These are phyloP conservation scores for Antrodiella citrinella DNA, from an alignment of 768 basidiomycete species.

Conservation along the genomic window DNA sequence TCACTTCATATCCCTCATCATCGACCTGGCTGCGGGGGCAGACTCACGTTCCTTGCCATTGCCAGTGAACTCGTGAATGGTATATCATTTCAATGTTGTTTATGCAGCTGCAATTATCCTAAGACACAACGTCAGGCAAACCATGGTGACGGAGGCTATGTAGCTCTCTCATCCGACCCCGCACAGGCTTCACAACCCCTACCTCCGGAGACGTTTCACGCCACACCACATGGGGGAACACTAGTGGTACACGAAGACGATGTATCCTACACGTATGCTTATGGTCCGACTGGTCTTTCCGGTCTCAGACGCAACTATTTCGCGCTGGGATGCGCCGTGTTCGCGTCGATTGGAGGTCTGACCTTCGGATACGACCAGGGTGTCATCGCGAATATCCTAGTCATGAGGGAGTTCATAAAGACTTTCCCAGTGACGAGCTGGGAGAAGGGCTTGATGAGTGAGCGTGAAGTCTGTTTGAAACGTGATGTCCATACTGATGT, in stretches of 20 bases:
- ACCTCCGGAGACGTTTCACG: neutral
- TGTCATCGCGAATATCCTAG: constrained; percentile 79
- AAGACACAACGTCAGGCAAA: neutral
- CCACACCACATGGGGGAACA: neutral
- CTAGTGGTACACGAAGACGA: constrained; percentile 16
- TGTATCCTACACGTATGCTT: constrained; percentile 51
- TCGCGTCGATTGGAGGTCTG: constrained; percentile 70
- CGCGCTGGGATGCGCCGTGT: constrained; percentile 58
- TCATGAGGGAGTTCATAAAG: constrained; percentile 66
- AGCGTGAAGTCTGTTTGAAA: too few species aligned
- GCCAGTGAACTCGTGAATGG: too few species aligned
- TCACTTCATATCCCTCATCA: too few species aligned
- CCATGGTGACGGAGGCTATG: neutral
- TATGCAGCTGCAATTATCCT: neutral
- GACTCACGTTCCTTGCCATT: too few species aligned
- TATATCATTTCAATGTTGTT: too few species aligned
- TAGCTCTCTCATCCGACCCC: neutral
- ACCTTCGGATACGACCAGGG: constrained; percentile 83
- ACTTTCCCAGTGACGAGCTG: constrained; percentile 66
- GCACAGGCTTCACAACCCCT: neutral
- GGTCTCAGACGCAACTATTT: constrained; percentile 62
- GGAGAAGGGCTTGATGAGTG: constrained; percentile 76
- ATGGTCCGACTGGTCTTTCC: constrained; percentile 60
- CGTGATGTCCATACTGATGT: neutral
- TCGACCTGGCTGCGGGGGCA: too few species aligned